Base-by-base conservation (phyloP, 805 yeast genomes). In the Candida wancherniae region DNA sequence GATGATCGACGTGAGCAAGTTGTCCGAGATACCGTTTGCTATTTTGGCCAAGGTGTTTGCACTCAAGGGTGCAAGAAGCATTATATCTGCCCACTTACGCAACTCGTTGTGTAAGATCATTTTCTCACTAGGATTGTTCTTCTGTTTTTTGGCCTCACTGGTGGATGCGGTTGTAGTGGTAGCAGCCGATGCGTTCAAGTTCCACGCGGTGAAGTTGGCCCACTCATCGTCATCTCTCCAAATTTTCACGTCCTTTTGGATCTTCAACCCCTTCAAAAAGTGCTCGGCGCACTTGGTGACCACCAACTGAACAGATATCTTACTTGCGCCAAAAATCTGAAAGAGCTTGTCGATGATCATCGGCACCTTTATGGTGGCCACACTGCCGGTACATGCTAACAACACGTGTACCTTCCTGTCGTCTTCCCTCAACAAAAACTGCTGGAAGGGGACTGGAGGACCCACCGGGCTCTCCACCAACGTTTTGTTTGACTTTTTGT, bases 201-300 rank as follows among this genome's bases (percentile, higher is more conserved):
- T 40, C 24, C 44, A 36, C 29, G 58, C 65, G 29, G 50, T 51
- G 29, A 52, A 61, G 34, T 63, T 63, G 10, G 61, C 71, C 98
- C 98, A 90, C 59, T 90, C 97, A 54, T 92, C 98, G 36, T 74
- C 72, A 51, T 92, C 97, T 50, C 88, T 72, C 97, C 97, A 90
- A 11, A 88, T 75, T 39, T 79, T 80, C 15, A 87, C 85, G 46
- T 80, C 80, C 11, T 80, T 69, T 14, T 84, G 56, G 51, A 75
- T 58, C 47, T 76, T 57, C 30, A 81, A 56, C 37, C 94, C 90
- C 52, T 60, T 58, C 26, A 67, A 47, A 31, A 66, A 65, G 40
- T 84, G 88, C 39, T 81, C 86, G 0, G 97, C 95, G 1, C 94
- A 75, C 37, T 77, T 72, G 4, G 96, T 87, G 15, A 84, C 83